These are phyloP conservation scores for Gynandropsis gynandra DNA, from an alignment of 345 rosid species.

Conservation along the genomic window DNA sequence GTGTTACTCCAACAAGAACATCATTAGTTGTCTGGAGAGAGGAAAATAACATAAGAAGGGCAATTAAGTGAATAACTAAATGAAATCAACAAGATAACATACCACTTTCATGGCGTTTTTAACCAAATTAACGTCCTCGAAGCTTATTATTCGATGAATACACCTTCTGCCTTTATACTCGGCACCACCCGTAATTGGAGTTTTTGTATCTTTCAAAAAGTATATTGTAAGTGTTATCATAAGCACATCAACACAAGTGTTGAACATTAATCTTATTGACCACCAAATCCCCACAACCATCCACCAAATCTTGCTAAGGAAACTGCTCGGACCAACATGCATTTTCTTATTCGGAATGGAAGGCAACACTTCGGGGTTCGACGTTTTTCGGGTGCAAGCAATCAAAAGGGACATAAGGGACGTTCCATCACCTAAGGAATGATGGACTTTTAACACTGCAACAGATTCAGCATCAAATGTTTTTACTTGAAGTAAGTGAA, in stretches of 20 bases:
- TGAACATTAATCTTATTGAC: conserved; percentile 30
- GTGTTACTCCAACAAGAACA: conserved; percentile 41
- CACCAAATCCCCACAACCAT: conserved; percentile 30
- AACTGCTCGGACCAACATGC: background rate
- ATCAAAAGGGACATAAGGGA: conserved; percentile 52
- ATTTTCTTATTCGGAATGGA: conserved; percentile 30
- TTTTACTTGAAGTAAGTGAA: conserved; percentile 59
- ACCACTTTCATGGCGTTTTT: conserved; percentile 11
- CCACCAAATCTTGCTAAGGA: conserved; percentile 12
- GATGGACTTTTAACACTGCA: conserved; percentile 37
- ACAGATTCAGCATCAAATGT: conserved; percentile 53
- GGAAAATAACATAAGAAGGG: background rate
- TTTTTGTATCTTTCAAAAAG: conserved; percentile 38
- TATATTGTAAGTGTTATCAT: conserved; percentile 29
- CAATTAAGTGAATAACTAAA: background rate
- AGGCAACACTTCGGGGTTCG: conserved; percentile 43
- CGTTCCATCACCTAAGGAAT: conserved; percentile 45
- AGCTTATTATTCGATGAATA: conserved; percentile 29
- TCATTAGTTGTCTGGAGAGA: conserved; percentile 31
- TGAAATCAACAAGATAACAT: background rate
- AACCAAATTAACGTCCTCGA: conserved; percentile 39
- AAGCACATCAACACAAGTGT: conserved; percentile 39
- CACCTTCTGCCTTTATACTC: conserved; percentile 12
- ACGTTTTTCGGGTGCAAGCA: conserved; percentile 40
- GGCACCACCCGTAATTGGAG: conserved; percentile 31